Percentiles rank a stretch among this genome's conserved stretches.
These are phyloP conservation scores for Citrullus amarus DNA, from an alignment of 306 rosid species.

Conservation along the genomic window DNA sequence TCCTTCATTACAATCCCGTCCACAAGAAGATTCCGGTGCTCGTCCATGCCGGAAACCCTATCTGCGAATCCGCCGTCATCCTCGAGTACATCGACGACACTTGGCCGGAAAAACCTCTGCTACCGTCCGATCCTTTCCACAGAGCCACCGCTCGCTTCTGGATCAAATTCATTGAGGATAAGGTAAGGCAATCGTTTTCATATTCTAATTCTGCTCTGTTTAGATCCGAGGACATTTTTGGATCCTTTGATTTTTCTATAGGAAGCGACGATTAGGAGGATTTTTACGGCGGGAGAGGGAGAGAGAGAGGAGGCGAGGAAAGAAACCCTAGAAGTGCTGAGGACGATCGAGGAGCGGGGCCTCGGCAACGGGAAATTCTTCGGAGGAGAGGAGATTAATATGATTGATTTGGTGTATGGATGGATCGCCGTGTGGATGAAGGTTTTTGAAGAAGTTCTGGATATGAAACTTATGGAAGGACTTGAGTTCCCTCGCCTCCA, in stretches of 20 bases:
- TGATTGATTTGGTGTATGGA: conserved; percentile 20
- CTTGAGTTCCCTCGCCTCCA: conserved; percentile 20
- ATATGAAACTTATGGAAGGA: conserved; percentile 16
- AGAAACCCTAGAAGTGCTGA: conserved; percentile 3
- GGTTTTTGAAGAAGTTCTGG: conserved; percentile 9
- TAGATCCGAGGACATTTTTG: no score
- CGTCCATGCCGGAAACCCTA: conserved; percentile 33
- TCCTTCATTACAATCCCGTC: conserved; percentile 31
- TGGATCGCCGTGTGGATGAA: conserved; percentile 8
- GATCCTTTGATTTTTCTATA: no score
- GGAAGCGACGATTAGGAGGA: no score
- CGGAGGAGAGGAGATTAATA: conserved; percentile 20
- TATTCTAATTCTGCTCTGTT: no score
- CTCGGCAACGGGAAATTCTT: conserved; percentile 15
- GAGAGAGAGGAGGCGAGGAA: conserved; percentile 9
- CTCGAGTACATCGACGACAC: conserved; percentile 39
- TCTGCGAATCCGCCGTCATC: conserved; percentile 33
- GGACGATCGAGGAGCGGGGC: conserved; percentile 11
- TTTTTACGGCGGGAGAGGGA: conserved; percentile 1
- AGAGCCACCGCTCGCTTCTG: conserved; percentile 29
- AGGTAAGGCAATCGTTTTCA: conserved; percentile 6
- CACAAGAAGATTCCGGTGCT: conserved; percentile 36
- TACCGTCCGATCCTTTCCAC: conserved; percentile 13
- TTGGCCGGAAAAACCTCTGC: conserved; percentile 20
- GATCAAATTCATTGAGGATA: conserved; percentile 15